Evolutionary conservation across 495 filamentous ascomycete species (phyloP).

Genomic region (Penicillium diatomitis): DNA sequence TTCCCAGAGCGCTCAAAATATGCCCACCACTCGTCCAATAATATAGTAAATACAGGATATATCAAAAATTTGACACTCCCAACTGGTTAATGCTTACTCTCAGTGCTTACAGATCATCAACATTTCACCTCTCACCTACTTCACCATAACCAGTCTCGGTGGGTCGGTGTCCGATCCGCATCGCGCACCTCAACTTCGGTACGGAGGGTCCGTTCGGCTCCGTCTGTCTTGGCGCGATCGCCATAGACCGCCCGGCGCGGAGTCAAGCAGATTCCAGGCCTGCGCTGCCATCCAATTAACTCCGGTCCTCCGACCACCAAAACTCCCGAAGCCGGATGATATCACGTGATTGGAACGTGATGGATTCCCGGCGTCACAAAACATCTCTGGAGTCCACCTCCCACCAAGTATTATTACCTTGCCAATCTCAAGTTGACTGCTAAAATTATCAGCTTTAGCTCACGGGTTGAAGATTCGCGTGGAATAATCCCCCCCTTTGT

Average conservation of each 20-base stretch:
- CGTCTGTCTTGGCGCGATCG: background rate
- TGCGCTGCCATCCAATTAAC: constrained; percentile 4
- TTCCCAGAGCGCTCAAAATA: too few relatives aligned
- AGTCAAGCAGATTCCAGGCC: too few relatives aligned
- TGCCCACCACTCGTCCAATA: too few relatives aligned
- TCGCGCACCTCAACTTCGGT: too few relatives aligned
- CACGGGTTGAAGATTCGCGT: too few relatives aligned
- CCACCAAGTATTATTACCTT: too few relatives aligned
- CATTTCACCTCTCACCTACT: background rate
- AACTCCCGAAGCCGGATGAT: constrained; percentile 18
- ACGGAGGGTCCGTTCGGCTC: background rate
- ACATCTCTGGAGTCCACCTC: constrained; percentile 6
- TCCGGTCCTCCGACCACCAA: constrained; percentile 5
- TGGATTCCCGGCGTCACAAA: constrained; percentile 15
- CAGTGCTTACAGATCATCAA: too few relatives aligned
- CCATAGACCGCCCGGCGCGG: background rate
- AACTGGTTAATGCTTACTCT: too few relatives aligned
- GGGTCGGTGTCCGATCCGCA: background rate
- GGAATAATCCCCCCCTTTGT: background rate
- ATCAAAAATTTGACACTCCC: too few relatives aligned
- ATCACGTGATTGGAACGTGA: constrained; percentile 26
- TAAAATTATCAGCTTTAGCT: too few relatives aligned
- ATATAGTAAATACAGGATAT: too few relatives aligned
- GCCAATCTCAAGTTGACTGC: too few relatives aligned
- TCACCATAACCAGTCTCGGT: background rate